Evolutionary conservation across 371 early-diverging fungal species (phyloP).

Genomic region (Syncephalis fuscata): DNA sequence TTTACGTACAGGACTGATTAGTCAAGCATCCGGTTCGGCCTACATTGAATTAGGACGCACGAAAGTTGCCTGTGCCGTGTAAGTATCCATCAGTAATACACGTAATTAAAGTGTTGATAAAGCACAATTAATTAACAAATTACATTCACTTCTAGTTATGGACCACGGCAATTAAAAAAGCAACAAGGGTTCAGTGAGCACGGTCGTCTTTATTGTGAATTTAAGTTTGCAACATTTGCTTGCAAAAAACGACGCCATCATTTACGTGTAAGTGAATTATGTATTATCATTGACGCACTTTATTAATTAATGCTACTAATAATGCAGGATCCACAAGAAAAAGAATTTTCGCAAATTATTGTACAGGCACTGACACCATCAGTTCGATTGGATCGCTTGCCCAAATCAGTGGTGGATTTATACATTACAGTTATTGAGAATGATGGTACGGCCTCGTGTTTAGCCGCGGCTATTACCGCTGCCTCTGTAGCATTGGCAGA

Average conservation of each 20-base stretch:
- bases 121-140: background rate
- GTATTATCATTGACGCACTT: background rate
- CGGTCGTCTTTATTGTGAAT: conserved; percentile 65
- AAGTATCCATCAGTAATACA: conserved; percentile 14
- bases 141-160: conserved; percentile 28
- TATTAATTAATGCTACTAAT: background rate
- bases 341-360: conserved; percentile 57
- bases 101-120: background rate
- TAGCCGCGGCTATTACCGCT: conserved; percentile 75
- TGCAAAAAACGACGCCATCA: conserved; percentile 43
- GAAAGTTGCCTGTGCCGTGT: conserved; percentile 83
- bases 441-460: conserved; percentile 59
- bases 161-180: conserved; percentile 45
- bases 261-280: conserved; percentile 24
- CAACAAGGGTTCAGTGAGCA: conserved; percentile 28
- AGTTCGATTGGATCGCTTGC: conserved; percentile 63
- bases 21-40: conserved; percentile 80
- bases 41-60: conserved; percentile 73
- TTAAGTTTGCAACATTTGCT: conserved; percentile 83
- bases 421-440: conserved; percentile 74
- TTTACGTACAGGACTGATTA: conserved; percentile 66
- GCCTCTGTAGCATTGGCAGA: conserved; percentile 80
- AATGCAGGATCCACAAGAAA: conserved; percentile 57
- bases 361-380: conserved; percentile 75
- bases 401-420: conserved; percentile 80